Evolutionary conservation across 257 asterid species (phyloP), one percentile per base, ranked within the genome.

Genomic region (Solanum ossicruentum): DNA sequence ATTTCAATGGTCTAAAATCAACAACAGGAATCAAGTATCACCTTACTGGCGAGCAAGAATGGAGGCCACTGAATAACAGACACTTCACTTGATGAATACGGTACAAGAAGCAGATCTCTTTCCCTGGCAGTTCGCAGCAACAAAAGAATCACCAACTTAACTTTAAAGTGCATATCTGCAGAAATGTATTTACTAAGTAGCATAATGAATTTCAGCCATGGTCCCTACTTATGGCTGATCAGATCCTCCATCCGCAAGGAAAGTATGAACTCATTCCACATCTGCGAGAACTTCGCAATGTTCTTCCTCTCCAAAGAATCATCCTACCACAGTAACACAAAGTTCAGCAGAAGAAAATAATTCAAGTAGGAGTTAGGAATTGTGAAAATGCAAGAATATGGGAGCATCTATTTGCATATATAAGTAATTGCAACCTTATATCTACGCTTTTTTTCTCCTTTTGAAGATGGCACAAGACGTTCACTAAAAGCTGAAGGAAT

Each of bases 41-140:
- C 99, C 98, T 97, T 97, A 86, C 99, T 97, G 83, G 99, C 98
- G 67, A 97, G 98, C 91, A 97, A 90, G 92, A 97, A 97, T 72
- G 99, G 99, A 84, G 99, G 99, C 99, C 98, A 95, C 91, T 97
- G 99, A 89, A 97, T 95, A 60, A 97, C 99, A 70, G 96, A 86
- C 77, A 97, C 93, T 54, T 93, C 98, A 89, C 94, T 92, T 45
- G 98, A 93, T 66, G 97, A 88, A 93, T 92, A 97, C 55, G 98
- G 99, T 82, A 97, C 99, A 72, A 97, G 98, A 87, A 97, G 96
- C 91, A 97, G 88, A 86, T 97, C 93, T 88, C 92, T 93, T 88
- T 97, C 99, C 90, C 99, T 97, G 90, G 83, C 81, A 82, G 88
- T 41, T 88, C 61, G 60, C 87, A 71, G 69, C 78, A 47, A 84